Conservation (phyloP, 768 basidiomycete genomes). For the Coprinopsis sp. region DNA sequence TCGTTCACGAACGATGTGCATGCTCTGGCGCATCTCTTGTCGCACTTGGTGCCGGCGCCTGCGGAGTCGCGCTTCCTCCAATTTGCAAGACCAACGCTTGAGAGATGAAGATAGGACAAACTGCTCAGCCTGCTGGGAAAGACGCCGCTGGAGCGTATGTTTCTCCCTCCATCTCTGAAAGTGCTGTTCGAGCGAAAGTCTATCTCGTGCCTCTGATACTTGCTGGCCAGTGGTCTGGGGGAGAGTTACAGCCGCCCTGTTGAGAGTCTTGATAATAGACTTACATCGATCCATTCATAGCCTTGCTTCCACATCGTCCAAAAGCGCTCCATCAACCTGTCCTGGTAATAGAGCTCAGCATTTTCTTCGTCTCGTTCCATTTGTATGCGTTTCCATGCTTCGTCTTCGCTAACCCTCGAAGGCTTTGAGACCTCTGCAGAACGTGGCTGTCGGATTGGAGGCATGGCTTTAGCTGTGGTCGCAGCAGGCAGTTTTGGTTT, state of each 20-base stretch:
- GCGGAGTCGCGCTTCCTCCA: slow-evolving; percentile 39
- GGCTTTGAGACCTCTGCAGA: slow-evolving; percentile 24
- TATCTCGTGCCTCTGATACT: slow-evolving; percentile 63
- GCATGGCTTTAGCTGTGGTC: not conserved
- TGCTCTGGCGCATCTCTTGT: slow-evolving; percentile 65
- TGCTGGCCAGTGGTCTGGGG: slow-evolving; percentile 69
- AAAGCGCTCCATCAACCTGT: slow-evolving; percentile 61
- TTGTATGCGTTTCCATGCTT: slow-evolving; percentile 74
- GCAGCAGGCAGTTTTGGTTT: not conserved
- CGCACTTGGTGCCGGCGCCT: slow-evolving; percentile 53
- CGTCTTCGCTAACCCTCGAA: slow-evolving; percentile 57
- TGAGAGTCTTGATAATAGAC: slow-evolving; percentile 25
- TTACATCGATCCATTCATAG: slow-evolving; percentile 67
- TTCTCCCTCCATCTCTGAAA: slow-evolving; percentile 59
- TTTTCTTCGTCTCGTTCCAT: slow-evolving; percentile 65
- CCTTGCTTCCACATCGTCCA: slow-evolving; percentile 75
- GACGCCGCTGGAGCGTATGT: slow-evolving; percentile 31
- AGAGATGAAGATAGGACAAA: slow-evolving; percentile 41
- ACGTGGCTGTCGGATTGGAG: too few species aligned
- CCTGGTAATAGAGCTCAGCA: slow-evolving; percentile 64
- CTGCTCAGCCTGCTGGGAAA: slow-evolving; percentile 39
- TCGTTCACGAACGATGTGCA: slow-evolving; percentile 56
- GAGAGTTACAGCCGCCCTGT: slow-evolving; percentile 9
- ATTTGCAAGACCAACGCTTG: slow-evolving; percentile 47
- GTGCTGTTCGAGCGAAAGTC: slow-evolving; percentile 52